Conservation (phyloP, 164 flowering plant species). For the Vitis rotundifolia region DNA sequence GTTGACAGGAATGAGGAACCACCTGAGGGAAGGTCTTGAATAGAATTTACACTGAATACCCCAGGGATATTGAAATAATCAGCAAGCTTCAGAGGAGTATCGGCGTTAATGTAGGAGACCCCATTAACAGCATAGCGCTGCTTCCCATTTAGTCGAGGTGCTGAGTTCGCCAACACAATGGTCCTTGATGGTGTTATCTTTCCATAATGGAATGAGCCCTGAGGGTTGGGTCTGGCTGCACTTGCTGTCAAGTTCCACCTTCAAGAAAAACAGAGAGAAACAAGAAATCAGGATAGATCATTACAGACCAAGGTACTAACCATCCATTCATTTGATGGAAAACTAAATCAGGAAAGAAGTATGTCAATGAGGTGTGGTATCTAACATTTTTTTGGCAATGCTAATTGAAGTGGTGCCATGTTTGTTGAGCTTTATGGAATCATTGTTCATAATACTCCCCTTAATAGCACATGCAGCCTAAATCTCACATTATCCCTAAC, state of each 20-base stretch:
- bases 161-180: slow-evolving; percentile 53
- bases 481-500: too few species aligned
- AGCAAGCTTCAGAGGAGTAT: slow-evolving; percentile 73
- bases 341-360: too few species aligned
- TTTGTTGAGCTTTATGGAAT: too few species aligned
- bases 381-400: too few species aligned
- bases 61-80: slow-evolving; percentile 62
- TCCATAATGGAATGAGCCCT: slow-evolving; percentile 74
- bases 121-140: slow-evolving; percentile 59
- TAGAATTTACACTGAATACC: slow-evolving; percentile 38
- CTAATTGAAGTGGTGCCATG: too few species aligned
- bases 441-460: too few species aligned
- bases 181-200: slow-evolving; percentile 39
- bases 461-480: too few species aligned
- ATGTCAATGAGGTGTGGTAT: neutral
- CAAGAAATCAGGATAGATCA: neutral
- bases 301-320: neutral
- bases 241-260: slow-evolving; percentile 75
- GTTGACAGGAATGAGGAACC: slow-evolving; percentile 40
- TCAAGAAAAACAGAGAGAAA: slow-evolving; percentile 6
- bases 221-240: slow-evolving; percentile 77
- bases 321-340: neutral
- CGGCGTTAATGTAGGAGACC: slow-evolving; percentile 50
- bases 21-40: slow-evolving; percentile 38
- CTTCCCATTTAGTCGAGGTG: slow-evolving; percentile 53